Conservation (phyloP, 1,139 yeast genomes). For the Hansenula sp. region DNA sequence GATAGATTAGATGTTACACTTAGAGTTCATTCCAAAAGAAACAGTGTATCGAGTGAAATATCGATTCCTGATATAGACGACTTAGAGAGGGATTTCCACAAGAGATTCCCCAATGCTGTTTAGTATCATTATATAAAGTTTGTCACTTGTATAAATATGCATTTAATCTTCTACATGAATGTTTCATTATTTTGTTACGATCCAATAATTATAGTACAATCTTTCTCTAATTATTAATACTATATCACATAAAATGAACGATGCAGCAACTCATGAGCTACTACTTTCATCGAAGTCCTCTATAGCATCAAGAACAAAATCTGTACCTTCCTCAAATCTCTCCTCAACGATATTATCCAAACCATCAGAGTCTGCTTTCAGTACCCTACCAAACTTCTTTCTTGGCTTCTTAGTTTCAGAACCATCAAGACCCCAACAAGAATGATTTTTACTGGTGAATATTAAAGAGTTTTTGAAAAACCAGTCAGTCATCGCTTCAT, state of each 20-base stretch:
- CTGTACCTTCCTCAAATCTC: slow-evolving; percentile 80
- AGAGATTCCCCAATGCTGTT: slow-evolving; percentile 50
- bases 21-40: slow-evolving; percentile 23
- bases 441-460: slow-evolving; percentile 69
- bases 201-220: no score
- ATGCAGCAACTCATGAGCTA: slow-evolving; percentile 8
- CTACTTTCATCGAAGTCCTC: slow-evolving; percentile 29
- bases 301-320: slow-evolving; percentile 74
- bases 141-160: background rate
- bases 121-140: background rate
- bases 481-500: slow-evolving; percentile 90
- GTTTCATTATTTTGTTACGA: no score
- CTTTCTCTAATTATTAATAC: no score
- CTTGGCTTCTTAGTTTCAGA: slow-evolving; percentile 71
- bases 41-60: slow-evolving; percentile 39
- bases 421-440: slow-evolving; percentile 64
- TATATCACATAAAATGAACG: no score
- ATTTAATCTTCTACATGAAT: background rate
- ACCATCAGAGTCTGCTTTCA: slow-evolving; percentile 70
- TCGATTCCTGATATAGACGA: slow-evolving; percentile 54
- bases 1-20: slow-evolving; percentile 1
- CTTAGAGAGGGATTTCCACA: slow-evolving; percentile 48
- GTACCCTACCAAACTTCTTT: slow-evolving; percentile 84
- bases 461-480: slow-evolving; percentile 82
- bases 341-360: slow-evolving; percentile 76